Conservation (phyloP, 768 basidiomycete species). For the Podaxis sp. region DNA sequence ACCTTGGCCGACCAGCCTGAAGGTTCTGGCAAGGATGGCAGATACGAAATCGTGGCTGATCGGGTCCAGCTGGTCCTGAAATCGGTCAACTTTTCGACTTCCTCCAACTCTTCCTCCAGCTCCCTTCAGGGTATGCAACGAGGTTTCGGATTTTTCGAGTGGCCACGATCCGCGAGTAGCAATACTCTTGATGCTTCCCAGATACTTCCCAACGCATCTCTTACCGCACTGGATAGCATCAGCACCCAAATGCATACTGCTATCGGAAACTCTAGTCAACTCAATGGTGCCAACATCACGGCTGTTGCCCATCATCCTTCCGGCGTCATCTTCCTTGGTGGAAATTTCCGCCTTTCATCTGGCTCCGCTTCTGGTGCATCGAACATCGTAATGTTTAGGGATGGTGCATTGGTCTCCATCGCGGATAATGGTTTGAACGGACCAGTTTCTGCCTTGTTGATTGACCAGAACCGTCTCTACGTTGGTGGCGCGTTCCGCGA, state of each 20-base stretch:
- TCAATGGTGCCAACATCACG: constrained; percentile 43
- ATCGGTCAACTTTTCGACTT: constrained; percentile 47
- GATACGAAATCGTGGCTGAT: constrained; percentile 84
- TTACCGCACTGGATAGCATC: constrained; percentile 65
- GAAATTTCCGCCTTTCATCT: constrained; percentile 65
- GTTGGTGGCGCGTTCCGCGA: constrained; percentile 89
- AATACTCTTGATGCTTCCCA: constrained; percentile 56
- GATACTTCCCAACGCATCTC: constrained; percentile 62
- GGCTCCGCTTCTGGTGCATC: constrained; percentile 54
- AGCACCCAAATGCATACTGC: constrained; percentile 63
- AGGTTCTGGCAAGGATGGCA: constrained; percentile 63
- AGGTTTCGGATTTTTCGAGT: constrained; percentile 90
- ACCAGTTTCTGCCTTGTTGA: constrained; percentile 64
- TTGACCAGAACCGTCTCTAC: constrained; percentile 65
- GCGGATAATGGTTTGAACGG: constrained; percentile 78
- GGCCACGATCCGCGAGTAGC: constrained; percentile 52
- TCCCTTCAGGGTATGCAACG: constrained; percentile 31
- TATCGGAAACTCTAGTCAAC: constrained; percentile 46
- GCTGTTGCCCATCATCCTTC: constrained; percentile 67
- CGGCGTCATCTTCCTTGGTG: constrained; percentile 70
- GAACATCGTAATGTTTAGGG: constrained; percentile 75
- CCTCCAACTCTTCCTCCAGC: constrained; percentile 31
- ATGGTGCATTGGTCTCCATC: constrained; percentile 52
- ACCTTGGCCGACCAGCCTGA: constrained; percentile 63
- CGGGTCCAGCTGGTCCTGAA: constrained; percentile 77